phyloP scores from a whole-genome alignment of 768 basidiomycete species.

The Pulveroboletus ravenelii region DNA sequence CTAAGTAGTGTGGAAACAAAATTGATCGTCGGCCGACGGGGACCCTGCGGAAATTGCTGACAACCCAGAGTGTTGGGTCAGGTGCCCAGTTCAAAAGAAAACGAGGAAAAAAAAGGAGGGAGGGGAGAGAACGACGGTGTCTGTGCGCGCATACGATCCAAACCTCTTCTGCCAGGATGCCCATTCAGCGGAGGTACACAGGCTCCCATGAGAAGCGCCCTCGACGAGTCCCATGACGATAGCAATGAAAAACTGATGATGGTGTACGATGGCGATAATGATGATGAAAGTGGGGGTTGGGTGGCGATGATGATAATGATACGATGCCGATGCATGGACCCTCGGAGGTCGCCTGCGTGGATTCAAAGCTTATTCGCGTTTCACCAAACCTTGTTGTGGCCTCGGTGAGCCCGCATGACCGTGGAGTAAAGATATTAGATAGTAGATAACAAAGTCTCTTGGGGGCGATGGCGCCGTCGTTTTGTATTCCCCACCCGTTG shows the following conservation, averaged over 20 bases:
- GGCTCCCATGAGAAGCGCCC: too few relatives aligned
- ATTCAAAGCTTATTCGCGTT: constrained; percentile 10
- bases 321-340: constrained; percentile 10
- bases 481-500: too few relatives aligned
- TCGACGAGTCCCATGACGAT: constrained; percentile 1
- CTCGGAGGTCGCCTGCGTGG: constrained; percentile 1
- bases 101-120: background rate
- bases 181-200: too few relatives aligned
- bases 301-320: background rate
- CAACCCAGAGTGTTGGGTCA: background rate
- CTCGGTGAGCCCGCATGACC: constrained; percentile 10
- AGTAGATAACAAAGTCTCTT: background rate
- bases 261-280: too few relatives aligned
- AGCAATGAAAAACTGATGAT: too few relatives aligned
- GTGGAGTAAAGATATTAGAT: constrained; percentile 8
- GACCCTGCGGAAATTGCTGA: background rate
- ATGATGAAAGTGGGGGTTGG: too few relatives aligned
- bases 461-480: background rate
- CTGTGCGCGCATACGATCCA: constrained; percentile 9
- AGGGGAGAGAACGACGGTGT: background rate
- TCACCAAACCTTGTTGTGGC: constrained; percentile 13
- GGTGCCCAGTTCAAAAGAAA: background rate
- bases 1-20: too few relatives aligned
- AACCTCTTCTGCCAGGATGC: too few relatives aligned
- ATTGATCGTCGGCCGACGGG: too few relatives aligned